Evolutionary conservation across 2,329 filamentous ascomycete species (phyloP), one percentile per base, ranked within the genome.

Genomic region (Colletotrichum simmondsii): DNA sequence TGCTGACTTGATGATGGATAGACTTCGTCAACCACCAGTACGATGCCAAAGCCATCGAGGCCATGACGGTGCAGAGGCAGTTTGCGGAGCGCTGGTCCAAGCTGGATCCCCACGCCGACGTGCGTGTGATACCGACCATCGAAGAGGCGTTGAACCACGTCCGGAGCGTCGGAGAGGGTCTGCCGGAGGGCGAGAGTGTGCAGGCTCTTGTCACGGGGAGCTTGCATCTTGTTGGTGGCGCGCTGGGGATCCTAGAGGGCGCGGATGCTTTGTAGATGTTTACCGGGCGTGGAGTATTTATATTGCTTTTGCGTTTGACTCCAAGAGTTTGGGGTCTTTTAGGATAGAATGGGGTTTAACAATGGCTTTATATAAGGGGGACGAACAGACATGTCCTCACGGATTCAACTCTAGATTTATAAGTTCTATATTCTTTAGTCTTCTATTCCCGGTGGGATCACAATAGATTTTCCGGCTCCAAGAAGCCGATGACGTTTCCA

Each of bases 211-310:
- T 94, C 11, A 97, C 95, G 16, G 95, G 95, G 2, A 97, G 94
- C 80, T 83, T 97, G 78, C 93, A 97, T 85, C 87, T 98, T 52
- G 94, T 95, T 1, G 95, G 95, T 8, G 94, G 93, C 12, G 85
- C 95, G 58, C 84, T 97, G 60, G 65, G 65, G 4, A 72, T 72
- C 2, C 12, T 72, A 8, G 70, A 72, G 16, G 68, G 71, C 4
- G 68, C 68, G n/a, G 71, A 73, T 54, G 71, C 71, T n/a, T 37
- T 73, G 5, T 73, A 61, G 56, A n/a, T 28, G 12, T 28, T 35
- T 46, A 57, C 2, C 19, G 37, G 37, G 37, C 6, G 16, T 14
- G 37, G 37, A 16, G 37, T 42, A 16, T 42, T 42, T 2, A 42
- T 42, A 6, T 42, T 42, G 37, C 37, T 16, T 19, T 42, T 42